Percentiles rank a stretch among this genome's conserved stretches.
Evolutionary conservation across 345 rosid genomes (phyloP).

Genomic region (Bruguiera sexangula): DNA sequence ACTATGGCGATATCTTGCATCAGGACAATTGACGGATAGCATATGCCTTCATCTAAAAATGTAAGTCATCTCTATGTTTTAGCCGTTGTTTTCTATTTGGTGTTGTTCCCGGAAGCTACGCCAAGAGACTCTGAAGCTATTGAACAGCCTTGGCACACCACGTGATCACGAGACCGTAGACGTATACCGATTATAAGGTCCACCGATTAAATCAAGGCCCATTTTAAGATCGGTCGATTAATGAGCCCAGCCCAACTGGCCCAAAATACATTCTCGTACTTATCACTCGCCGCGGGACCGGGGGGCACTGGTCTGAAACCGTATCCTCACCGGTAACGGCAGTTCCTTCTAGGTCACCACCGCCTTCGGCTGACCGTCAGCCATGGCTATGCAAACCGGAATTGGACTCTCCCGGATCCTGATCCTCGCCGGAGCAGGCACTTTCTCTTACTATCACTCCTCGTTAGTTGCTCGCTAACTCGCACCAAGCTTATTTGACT

Average conservation of each 20-base stretch:
- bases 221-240: too few relatives aligned
- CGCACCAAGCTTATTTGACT: neutral
- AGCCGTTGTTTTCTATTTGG: slow-evolving; percentile 5
- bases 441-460: neutral
- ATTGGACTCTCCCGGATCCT: slow-evolving; percentile 65
- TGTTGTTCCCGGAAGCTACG: slow-evolving; percentile 51
- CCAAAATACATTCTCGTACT: neutral
- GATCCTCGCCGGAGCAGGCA: slow-evolving; percentile 80
- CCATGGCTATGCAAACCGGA: slow-evolving; percentile 84
- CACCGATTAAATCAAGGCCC: too few relatives aligned
- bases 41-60: slow-evolving; percentile 59
- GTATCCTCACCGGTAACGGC: too few relatives aligned
- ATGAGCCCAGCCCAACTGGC: neutral
- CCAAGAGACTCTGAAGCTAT: slow-evolving; percentile 71
- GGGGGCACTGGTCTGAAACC: too few relatives aligned
- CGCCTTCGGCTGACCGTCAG: neutral
- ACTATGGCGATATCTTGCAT: slow-evolving; percentile 69
- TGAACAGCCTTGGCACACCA: slow-evolving; percentile 58
- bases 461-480: neutral
- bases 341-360: neutral
- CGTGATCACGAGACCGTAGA: slow-evolving; percentile 45
- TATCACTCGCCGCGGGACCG: neutral
- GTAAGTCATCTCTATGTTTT: slow-evolving; percentile 34
- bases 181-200: too few relatives aligned
- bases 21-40: slow-evolving; percentile 66